Evolutionary conservation across 495 filamentous ascomycete genomes (phyloP), one percentile per base, ranked within the genome.

Genomic region (Evansstolkia leycettana): DNA sequence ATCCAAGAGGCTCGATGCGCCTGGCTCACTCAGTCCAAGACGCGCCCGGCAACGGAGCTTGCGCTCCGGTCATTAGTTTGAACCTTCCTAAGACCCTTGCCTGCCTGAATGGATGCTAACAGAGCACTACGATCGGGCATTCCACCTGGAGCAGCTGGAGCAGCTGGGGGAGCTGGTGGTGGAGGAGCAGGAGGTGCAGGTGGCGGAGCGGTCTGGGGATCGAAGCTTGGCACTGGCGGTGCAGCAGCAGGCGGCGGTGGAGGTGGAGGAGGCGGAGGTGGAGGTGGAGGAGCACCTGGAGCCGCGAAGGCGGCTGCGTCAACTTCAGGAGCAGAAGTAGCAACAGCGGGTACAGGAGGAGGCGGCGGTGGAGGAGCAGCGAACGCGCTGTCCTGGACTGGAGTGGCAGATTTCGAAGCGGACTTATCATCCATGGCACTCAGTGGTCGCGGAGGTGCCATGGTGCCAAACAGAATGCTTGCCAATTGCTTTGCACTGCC

Each of bases 391-490:
- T 50, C 60, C 39, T 52, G 57, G 13, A 62, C 52, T 15, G 62
- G 50, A 38, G 64, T 56, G 23, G 56, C 42, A 9, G 64, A 54
- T 39, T 58, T 47, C 18, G 52, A 64, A 35, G 39, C 60, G 9
- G 72, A 65, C 45, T 80, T 79, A 32, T 84, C 75, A 34, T 83
- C 85, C 60, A 80, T 76, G 7, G 83, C 81, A 32, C 83, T 89
- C 17, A 94, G 55, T 23, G 92, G 86, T 34, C 89, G 77, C 14
- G 90, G 90, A 28, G 90, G 90, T 7, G 72, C 90, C 90, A 98
- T 98, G 33, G 89, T 93, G 37, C 90, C 88, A 57, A 98, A 96
- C 19, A 98, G 73, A 40, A 87, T 90, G 24, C 82, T 87, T 12
- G 90, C 90, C 23, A 98, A 76, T 39, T 92, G 82, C 41, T 88